Conservation (phyloP, 1,284 basidiomycete genomes). For the Termitomyces sp. region DNA sequence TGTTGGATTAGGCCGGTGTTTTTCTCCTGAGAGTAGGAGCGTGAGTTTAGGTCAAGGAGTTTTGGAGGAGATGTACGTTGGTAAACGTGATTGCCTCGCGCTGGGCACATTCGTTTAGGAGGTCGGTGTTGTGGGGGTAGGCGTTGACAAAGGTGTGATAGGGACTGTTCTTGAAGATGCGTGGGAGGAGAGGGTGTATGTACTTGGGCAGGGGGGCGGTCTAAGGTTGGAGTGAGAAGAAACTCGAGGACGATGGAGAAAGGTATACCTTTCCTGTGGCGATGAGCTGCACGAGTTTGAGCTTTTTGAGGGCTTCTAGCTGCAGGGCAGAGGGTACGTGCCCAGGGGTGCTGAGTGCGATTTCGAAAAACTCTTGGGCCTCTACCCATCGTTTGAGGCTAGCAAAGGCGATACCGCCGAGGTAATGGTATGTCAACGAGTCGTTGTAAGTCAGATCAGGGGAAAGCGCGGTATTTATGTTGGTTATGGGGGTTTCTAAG, state of each 20-base stretch:
- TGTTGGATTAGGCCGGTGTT: constrained; percentile 66
- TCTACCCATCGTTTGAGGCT: constrained; percentile 57
- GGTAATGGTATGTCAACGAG: constrained; percentile 74
- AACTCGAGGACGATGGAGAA: background rate
- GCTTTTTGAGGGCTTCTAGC: constrained; percentile 81
- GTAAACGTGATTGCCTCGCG: constrained; percentile 51
- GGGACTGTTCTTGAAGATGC: constrained; percentile 57
- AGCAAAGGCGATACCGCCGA: constrained; percentile 59
- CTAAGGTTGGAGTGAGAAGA: constrained; percentile 25
- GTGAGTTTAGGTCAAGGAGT: background rate
- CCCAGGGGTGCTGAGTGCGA: constrained; percentile 69
- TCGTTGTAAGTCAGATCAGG: constrained; percentile 64
- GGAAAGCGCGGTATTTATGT: constrained; percentile 45
- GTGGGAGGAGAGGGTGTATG: constrained; percentile 46
- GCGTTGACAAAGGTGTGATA: constrained; percentile 57
- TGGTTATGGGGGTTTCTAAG: constrained; percentile 53
- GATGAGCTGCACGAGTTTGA: constrained; percentile 72
- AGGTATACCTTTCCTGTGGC: constrained; percentile 56
- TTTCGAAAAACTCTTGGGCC: constrained; percentile 73
- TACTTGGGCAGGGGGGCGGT: constrained; percentile 62
- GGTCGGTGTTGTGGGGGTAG: constrained; percentile 50
- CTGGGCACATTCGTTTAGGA: constrained; percentile 39
- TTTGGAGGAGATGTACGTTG: constrained; percentile 33
- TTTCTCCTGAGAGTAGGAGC: constrained; percentile 45
- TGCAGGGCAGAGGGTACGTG: constrained; percentile 65